Evolutionary conservation across 1,284 basidiomycete species (phyloP).

Genomic region (Salmacisia buchloeana): DNA sequence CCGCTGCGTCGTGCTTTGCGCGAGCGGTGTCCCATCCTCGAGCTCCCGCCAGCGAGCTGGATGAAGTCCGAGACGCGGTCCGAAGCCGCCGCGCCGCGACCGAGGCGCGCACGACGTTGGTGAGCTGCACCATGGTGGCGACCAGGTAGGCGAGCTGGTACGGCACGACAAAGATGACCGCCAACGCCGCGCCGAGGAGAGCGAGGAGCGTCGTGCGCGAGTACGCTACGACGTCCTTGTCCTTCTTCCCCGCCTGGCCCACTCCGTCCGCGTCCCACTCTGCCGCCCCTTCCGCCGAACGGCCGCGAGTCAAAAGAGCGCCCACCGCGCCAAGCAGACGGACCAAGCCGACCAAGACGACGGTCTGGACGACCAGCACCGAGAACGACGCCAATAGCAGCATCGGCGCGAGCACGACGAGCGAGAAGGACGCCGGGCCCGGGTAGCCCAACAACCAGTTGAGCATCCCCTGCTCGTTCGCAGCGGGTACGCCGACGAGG

Average conservation of each 20-base stretch:
- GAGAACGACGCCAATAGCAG: neutral
- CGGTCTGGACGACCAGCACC: neutral
- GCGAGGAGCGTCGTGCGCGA: slow-evolving; percentile 54
- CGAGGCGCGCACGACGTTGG: slow-evolving; percentile 38
- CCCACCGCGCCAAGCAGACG: neutral
- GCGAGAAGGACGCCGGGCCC: neutral
- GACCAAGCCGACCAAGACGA: neutral
- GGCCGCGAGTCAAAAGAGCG: neutral
- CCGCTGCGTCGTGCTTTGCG: slow-evolving; percentile 1
- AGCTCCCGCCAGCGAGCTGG: neutral
- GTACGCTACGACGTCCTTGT: neutral
- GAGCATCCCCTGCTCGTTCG: neutral
- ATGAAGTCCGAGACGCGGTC: neutral
- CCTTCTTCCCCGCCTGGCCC: neutral
- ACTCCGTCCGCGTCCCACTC: too few species aligned
- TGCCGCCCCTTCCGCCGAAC: neutral
- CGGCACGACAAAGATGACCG: slow-evolving; percentile 70
- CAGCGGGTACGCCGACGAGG: neutral
- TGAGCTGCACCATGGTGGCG: slow-evolving; percentile 69
- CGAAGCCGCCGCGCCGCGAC: neutral
- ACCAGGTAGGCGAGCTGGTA: slow-evolving; percentile 85
- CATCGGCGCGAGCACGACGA: neutral
- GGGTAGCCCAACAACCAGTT: slow-evolving; percentile 4
- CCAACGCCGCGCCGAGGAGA: slow-evolving; percentile 60
- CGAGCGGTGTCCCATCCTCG: slow-evolving; percentile 21